phyloP scores from a whole-genome alignment of 768 basidiomycete species.

The Boletus rubroflammeus region DNA sequence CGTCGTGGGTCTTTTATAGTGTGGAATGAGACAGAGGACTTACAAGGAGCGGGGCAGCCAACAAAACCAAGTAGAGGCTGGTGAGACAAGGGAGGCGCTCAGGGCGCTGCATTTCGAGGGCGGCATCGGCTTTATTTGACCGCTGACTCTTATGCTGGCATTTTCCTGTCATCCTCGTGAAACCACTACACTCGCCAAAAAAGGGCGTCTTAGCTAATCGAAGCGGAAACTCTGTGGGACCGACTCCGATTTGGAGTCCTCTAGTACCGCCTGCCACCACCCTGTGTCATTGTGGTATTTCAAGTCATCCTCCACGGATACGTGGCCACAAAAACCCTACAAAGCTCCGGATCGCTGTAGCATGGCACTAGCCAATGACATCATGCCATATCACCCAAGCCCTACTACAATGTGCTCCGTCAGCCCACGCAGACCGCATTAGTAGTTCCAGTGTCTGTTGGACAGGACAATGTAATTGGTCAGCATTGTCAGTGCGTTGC shows the following conservation, averaged over 20 bases:
- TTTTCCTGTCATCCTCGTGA: slow-evolving; percentile 1
- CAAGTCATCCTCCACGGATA: neutral
- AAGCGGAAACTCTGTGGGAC: neutral
- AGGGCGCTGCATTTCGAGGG: slow-evolving; percentile 18
- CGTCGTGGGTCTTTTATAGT: slow-evolving; percentile 26
- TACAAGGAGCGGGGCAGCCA: slow-evolving; percentile 18
- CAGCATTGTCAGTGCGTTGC: neutral
- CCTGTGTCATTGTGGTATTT: neutral
- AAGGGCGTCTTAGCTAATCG: slow-evolving; percentile 18
- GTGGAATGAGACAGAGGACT: slow-evolving; percentile 6
- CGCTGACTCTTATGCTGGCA: slow-evolving; percentile 11
- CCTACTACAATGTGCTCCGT: neutral
- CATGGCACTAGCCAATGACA: too few relatives aligned
- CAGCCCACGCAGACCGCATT: neutral
- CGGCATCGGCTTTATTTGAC: slow-evolving; percentile 31
- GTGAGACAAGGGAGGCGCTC: slow-evolving; percentile 14
- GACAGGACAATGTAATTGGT: neutral
- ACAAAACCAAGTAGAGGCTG: slow-evolving; percentile 26
- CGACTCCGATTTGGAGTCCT: neutral
- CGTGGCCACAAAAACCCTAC: neutral
- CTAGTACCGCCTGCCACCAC: neutral
- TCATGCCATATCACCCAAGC: too few relatives aligned
- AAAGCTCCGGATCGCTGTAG: neutral
- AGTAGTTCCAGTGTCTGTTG: neutral
- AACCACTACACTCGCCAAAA: slow-evolving; percentile 14